These are phyloP conservation scores for Huntiella decipiens DNA, from an alignment of 2,329 filamentous ascomycete species.

Conservation along the genomic window DNA sequence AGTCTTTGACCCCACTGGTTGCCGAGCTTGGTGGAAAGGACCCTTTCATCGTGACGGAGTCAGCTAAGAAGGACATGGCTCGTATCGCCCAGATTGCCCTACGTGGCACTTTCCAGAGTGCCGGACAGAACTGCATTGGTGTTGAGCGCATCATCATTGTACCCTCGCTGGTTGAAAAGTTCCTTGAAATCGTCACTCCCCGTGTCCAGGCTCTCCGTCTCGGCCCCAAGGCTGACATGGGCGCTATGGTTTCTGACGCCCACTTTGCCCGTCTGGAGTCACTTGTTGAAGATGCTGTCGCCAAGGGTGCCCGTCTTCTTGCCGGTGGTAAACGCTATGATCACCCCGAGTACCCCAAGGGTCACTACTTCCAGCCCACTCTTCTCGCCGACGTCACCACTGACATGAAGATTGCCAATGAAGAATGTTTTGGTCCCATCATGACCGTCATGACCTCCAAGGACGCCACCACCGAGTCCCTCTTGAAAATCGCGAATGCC, in stretches of 20 bases:
- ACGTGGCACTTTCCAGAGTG: constrained; percentile 83
- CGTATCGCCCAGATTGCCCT: constrained; percentile 69
- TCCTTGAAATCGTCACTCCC: constrained; percentile 52
- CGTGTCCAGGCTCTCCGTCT: constrained; percentile 57
- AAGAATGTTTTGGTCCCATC: constrained; percentile 84
- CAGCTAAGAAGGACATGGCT: constrained; percentile 43
- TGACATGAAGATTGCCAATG: constrained; percentile 69
- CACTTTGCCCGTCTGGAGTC: constrained; percentile 58
- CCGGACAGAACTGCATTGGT: constrained; percentile 94
- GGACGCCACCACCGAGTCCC: constrained; percentile 37
- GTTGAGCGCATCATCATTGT: constrained; percentile 82
- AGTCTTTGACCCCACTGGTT: constrained; percentile 67
- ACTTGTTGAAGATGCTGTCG: constrained; percentile 60
- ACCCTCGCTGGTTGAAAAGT: constrained; percentile 52
- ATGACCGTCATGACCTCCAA: constrained; percentile 66
- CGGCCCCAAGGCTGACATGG: constrained; percentile 64
- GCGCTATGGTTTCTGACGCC: constrained; percentile 69
- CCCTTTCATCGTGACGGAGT: constrained; percentile 74
- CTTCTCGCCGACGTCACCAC: constrained; percentile 77
- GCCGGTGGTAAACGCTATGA: constrained; percentile 53
- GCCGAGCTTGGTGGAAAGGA: constrained; percentile 94
- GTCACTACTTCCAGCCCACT: constrained; percentile 86
- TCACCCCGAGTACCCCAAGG: constrained; percentile 56
- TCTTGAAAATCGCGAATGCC: constrained; percentile 64
- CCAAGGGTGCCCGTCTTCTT: constrained; percentile 60